These are phyloP conservation scores for Salix purpurea DNA, from an alignment of 345 rosid genomes.

Conservation along the genomic window DNA sequence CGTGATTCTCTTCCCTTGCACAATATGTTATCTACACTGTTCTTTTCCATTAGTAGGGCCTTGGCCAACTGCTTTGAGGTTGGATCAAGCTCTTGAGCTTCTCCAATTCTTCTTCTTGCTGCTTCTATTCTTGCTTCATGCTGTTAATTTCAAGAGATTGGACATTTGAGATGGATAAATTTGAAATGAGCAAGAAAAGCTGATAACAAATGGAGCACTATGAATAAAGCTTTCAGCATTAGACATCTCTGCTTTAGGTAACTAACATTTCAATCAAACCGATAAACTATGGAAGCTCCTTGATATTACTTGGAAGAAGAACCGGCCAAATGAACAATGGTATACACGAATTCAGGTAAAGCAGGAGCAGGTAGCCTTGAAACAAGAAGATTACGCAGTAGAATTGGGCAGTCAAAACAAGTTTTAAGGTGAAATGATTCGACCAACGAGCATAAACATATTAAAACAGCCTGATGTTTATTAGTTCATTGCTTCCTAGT, in stretches of 20 bases:
- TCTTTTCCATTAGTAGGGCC: slow-evolving; percentile 24
- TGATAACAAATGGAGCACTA: too few relatives aligned
- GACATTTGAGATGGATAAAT: not conserved
- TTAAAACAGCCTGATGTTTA: not conserved
- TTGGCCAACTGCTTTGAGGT: slow-evolving; percentile 26
- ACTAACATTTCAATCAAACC: not conserved
- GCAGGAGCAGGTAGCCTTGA: not conserved
- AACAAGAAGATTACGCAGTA: not conserved
- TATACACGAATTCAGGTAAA: not conserved
- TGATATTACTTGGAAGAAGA: not conserved
- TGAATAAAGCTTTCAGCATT: not conserved
- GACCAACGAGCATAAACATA: not conserved
- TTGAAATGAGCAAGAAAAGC: not conserved
- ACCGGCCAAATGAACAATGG: not conserved
- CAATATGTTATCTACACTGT: slow-evolving; percentile 33
- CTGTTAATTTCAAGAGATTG: slow-evolving; percentile 24
- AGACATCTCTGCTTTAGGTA: not conserved
- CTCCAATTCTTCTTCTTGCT: slow-evolving; percentile 30
- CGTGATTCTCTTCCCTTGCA: slow-evolving; percentile 44
- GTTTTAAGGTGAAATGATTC: not conserved
- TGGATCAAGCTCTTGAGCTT: slow-evolving; percentile 24
- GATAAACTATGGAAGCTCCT: not conserved
- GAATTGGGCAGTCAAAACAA: not conserved
- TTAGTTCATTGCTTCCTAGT: not conserved
- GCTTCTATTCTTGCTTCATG: slow-evolving; percentile 48